Evolutionary conservation across 148 eudicot species (phyloP).

Genomic region (Fagopyrum homotropicum): DNA sequence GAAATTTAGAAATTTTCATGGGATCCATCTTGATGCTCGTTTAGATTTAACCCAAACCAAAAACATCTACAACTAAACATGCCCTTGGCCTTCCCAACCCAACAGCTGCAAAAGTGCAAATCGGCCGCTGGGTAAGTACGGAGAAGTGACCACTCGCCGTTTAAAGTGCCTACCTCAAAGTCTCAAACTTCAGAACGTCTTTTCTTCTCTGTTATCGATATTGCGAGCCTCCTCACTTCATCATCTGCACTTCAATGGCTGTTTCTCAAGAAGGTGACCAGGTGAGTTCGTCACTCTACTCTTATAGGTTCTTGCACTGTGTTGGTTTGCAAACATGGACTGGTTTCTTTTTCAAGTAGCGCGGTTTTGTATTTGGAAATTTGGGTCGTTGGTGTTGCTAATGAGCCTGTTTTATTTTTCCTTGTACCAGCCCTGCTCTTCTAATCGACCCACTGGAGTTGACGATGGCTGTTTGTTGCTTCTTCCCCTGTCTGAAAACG

Average conservation of each 20-base stretch:
- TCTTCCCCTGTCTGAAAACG: conserved; percentile 49
- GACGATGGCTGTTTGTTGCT: conserved; percentile 34
- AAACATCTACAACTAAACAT: too few species aligned
- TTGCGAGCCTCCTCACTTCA: background rate
- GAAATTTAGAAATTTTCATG: too few species aligned
- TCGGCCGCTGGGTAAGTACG: too few species aligned
- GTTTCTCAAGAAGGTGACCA: conserved; percentile 4
- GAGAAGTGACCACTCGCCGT: background rate
- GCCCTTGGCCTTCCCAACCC: too few species aligned
- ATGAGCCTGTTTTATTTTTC: background rate
- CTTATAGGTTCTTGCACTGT: background rate
- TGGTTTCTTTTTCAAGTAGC: background rate
- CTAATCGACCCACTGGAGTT: conserved; percentile 15
- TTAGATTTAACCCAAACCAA: too few species aligned
- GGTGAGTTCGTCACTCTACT: conserved; percentile 6
- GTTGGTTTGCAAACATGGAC: background rate
- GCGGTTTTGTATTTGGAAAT: background rate
- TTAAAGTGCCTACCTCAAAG: background rate
- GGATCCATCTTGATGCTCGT: too few species aligned
- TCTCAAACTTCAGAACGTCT: background rate
- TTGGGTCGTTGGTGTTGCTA: background rate
- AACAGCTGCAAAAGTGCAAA: too few species aligned
- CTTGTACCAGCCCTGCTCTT: conserved; percentile 26
- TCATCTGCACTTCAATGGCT: conserved; percentile 5
- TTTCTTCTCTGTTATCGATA: background rate